phyloP scores from a whole-genome alignment of 257 asterid genomes.

The Penstemon barbatus region DNA sequence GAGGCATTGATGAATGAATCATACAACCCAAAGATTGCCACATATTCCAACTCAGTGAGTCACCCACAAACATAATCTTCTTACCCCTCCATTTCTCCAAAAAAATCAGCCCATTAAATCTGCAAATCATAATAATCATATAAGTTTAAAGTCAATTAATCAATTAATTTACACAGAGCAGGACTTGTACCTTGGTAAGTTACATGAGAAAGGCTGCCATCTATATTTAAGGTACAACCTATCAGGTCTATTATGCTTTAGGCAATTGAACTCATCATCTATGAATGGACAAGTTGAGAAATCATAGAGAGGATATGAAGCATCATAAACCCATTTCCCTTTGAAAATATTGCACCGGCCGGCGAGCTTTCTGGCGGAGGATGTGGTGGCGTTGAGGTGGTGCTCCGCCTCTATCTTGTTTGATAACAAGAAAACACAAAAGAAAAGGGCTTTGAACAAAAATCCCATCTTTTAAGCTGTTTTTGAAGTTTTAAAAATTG shows the following conservation, averaged over 20 bases:
- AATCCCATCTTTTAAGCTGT: conserved; percentile 35
- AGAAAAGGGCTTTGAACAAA: conserved; percentile 37
- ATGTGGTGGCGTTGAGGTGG: conserved; percentile 32
- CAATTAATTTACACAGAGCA: not conserved
- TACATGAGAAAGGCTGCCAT: conserved; percentile 92
- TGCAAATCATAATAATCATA: conserved; percentile 27
- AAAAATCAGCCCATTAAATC: conserved; percentile 75
- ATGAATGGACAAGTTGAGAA: conserved; percentile 75
- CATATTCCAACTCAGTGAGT: conserved; percentile 91
- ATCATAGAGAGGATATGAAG: conserved; percentile 84
- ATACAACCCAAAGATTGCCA: conserved; percentile 95
- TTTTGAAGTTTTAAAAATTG: conserved; percentile 2
- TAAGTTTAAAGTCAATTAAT: not conserved
- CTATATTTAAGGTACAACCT: conserved; percentile 68
- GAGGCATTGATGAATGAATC: conserved; percentile 79
- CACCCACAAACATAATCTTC: conserved; percentile 95
- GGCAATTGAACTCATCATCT: conserved; percentile 84
- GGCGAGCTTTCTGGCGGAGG: conserved; percentile 39
- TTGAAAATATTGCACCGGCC: conserved; percentile 60
- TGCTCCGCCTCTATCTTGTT: conserved; percentile 33
- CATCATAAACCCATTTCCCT: conserved; percentile 86
- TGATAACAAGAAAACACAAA: conserved; percentile 35
- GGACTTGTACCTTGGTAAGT: conserved; percentile 59
- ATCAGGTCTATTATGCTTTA: conserved; percentile 74
- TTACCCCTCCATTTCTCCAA: conserved; percentile 85